Base-by-base conservation (phyloP, 345 rosid species). In the Orychophragmus violaceus region DNA sequence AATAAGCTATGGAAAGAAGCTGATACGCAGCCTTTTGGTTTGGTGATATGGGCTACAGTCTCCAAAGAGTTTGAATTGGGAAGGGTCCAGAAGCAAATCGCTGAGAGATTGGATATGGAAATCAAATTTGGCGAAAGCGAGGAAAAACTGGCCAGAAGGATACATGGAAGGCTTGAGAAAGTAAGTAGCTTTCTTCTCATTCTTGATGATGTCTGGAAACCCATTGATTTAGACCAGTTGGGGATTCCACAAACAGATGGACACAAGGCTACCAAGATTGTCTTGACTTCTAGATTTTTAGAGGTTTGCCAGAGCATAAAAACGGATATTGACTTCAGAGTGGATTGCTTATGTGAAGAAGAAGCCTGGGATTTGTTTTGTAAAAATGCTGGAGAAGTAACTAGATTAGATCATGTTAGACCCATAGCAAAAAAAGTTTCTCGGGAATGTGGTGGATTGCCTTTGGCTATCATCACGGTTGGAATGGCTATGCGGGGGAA, bases 401-500 rank as follows among this genome's bases (percentile, higher is more conserved):
- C 66, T 23, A 59, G 62, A 49, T 59, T 41, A 54, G 82, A 78
- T 54, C 18, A 6, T 11, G 60, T 82, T 24, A 65, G 59, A 32
- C 74, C 74, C 33, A 35, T 81, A 0, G 84, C 83, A 2, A 16
- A 22, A 62, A 52, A 57, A 10, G 69, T 80, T 42, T 64, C 75
- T 5, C 30, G 44, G 25, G 82, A 70, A 67, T 84, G 88, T 22
- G 65, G 75, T 18, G 79, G 81, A n/a, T 73, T 84, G 69, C 86
- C 88, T 4, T 74, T 82, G 67, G 88, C 86, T 14, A 64, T 84
- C 60, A 42, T 76, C 27, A 78, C 80, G 0, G 65, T 78, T 53
- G 84, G 80, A 16, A 72, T 61, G 69, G 75, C 84, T 4, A 78
- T 78, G 88, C 78, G 79, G 22, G 69, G 71, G 12, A 72, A 76